phyloP scores from a whole-genome alignment of 306 rosid species.

The Cucurbita ficifolia region DNA sequence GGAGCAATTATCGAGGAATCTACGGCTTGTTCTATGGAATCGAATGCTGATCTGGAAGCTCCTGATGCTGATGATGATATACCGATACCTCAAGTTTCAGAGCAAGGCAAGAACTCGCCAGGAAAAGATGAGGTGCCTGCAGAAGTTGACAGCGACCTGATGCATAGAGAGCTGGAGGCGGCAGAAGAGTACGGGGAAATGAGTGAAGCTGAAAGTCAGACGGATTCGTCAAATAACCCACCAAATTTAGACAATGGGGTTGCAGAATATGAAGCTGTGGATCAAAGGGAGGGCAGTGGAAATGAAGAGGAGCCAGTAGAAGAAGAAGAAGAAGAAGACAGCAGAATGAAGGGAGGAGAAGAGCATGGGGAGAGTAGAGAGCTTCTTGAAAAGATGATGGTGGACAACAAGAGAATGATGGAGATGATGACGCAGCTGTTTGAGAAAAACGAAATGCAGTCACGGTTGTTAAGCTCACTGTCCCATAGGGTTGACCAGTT shows the following conservation, averaged over 20 bases:
- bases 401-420: slow-evolving; percentile 53
- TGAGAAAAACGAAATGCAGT: slow-evolving; percentile 39
- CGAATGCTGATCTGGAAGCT: not conserved
- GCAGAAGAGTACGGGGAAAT: slow-evolving; percentile 15
- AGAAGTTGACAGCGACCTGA: not conserved
- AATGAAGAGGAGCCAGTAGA: not conserved
- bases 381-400: slow-evolving; percentile 36
- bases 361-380: slow-evolving; percentile 8
- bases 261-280: not conserved
- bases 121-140: not conserved
- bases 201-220: slow-evolving; percentile 6
- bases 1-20: not conserved
- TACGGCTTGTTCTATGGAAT: not conserved
- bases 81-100: not conserved
- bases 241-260: slow-evolving; percentile 2
- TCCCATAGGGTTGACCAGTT: slow-evolving; percentile 45
- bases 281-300: slow-evolving; percentile 3
- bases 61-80: too few relatives aligned
- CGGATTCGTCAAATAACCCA: not conserved
- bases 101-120: not conserved
- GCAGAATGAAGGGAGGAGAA: not conserved
- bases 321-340: not conserved
- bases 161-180: not conserved
- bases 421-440: slow-evolving; percentile 34
- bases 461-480: slow-evolving; percentile 30